Conservation (phyloP, 2,329 filamentous ascomycete genomes). For the Lojkania enalia region DNA sequence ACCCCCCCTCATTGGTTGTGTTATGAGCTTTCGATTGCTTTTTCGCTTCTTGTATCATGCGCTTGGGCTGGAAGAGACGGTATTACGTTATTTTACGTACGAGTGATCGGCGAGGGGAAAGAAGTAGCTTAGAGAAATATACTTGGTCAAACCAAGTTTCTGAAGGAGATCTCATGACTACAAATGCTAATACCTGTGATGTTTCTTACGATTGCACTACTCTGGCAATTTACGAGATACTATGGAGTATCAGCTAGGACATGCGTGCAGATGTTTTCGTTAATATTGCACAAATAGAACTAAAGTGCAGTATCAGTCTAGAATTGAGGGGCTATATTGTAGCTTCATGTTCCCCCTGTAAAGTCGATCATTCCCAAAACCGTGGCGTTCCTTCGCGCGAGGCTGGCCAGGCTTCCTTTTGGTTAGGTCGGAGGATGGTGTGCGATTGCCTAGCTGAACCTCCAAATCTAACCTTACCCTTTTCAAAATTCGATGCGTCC, state of each 20-base stretch:
- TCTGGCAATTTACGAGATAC: not conserved
- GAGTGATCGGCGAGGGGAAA: not conserved
- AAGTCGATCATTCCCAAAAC: not conserved
- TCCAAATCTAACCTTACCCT: slow-evolving; percentile 3
- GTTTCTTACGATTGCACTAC: no score
- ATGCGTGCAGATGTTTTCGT: not conserved
- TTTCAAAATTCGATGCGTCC: not conserved
- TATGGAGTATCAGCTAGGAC: not conserved
- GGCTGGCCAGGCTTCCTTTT: slow-evolving; percentile 8
- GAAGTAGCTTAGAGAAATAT: slow-evolving; percentile 20
- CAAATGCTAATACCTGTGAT: no score
- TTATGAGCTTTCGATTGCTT: slow-evolving; percentile 1
- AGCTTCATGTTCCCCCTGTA: not conserved
- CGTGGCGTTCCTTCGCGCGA: slow-evolving; percentile 1
- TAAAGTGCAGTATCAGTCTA: not conserved
- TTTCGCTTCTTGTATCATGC: slow-evolving; percentile 19
- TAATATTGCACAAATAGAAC: not conserved
- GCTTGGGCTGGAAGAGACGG: not conserved
- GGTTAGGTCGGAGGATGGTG: not conserved
- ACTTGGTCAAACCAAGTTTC: slow-evolving; percentile 17
- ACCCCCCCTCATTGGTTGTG: not conserved
- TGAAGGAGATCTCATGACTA: not conserved
- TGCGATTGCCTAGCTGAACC: slow-evolving; percentile 10
- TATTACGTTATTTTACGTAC: not conserved
- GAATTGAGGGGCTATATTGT: not conserved